Evolutionary conservation across 345 rosid genomes (phyloP).

Genomic region (Fremontodendron californicum): DNA sequence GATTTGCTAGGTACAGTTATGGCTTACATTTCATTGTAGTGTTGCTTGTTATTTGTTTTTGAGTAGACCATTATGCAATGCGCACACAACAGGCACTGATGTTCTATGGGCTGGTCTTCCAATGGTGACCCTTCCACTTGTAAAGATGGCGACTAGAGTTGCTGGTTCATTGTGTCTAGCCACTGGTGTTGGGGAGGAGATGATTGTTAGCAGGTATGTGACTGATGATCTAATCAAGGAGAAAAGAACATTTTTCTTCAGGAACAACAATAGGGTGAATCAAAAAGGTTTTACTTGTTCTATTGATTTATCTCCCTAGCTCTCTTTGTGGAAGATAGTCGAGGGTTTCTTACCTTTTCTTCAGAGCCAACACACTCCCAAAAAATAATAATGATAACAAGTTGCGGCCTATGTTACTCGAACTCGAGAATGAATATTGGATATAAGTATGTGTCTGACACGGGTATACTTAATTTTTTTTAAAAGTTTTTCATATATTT

Average conservation of each 20-base stretch:
- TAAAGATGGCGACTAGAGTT: constrained; percentile 98
- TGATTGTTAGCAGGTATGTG: constrained; percentile 79
- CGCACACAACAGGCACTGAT: constrained; percentile 97
- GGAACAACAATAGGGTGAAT: neutral
- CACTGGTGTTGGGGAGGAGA: constrained; percentile 92
- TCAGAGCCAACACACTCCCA: neutral
- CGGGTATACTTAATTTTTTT: no score
- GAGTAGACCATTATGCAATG: constrained; percentile 87
- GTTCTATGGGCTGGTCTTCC: constrained; percentile 97
- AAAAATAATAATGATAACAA: neutral
- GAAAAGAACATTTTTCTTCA: neutral
- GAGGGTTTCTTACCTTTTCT: neutral
- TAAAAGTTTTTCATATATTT: no score
- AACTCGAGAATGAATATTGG: no score
- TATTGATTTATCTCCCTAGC: neutral
- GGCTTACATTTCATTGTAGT: neutral
- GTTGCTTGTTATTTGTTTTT: constrained; percentile 7
- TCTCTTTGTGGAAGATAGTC: neutral
- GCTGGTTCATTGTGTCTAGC: constrained; percentile 96
- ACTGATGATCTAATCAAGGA: neutral
- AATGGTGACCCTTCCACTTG: constrained; percentile 89
- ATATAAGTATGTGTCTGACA: no score
- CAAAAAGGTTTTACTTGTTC: neutral
- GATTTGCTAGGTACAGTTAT: neutral
- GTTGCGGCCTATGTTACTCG: no score